These are phyloP conservation scores for Saccharomycopsis lassenensis DNA, from an alignment of 805 yeast species.

Conservation along the genomic window DNA sequence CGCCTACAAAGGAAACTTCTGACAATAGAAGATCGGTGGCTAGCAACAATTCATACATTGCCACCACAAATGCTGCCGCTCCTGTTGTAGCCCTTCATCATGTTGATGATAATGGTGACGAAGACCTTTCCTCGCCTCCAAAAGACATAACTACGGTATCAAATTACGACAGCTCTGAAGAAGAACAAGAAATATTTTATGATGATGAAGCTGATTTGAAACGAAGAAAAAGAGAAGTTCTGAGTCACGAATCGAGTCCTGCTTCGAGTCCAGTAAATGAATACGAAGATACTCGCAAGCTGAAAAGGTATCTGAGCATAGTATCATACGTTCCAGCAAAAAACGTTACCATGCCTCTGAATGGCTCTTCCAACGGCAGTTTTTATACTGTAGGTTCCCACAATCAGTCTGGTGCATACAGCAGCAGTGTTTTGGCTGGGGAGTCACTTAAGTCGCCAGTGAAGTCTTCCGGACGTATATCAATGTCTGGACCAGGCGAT, in stretches of 20 bases:
- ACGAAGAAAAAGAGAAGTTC: not conserved
- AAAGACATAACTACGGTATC: constrained; percentile 16
- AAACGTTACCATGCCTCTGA: constrained; percentile 9
- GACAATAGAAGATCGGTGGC: not conserved
- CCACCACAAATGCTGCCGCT: no score
- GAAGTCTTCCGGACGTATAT: constrained; percentile 3
- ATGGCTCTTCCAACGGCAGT: not conserved
- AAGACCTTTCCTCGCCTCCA: constrained; percentile 17
- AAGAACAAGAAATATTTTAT: no score
- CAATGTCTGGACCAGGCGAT: no score
- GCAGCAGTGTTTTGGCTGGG: constrained; percentile 13
- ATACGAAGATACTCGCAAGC: no score
- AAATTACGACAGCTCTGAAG: constrained; percentile 13
- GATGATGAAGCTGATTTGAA: no score
- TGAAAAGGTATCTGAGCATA: no score
- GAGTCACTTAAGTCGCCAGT: constrained; percentile 11
- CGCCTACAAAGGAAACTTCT: constrained; percentile 5
- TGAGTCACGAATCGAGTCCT: no score
- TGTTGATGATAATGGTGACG: no score
- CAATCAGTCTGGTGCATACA: constrained; percentile 13
- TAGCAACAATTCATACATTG: constrained; percentile 1
- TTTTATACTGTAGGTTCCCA: not conserved
- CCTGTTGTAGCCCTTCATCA: no score
- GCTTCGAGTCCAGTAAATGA: no score
- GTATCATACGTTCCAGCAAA: constrained; percentile 13